These are phyloP conservation scores for Bipolaris gigantea DNA, from an alignment of 2,329 filamentous ascomycete species.

Conservation along the genomic window DNA sequence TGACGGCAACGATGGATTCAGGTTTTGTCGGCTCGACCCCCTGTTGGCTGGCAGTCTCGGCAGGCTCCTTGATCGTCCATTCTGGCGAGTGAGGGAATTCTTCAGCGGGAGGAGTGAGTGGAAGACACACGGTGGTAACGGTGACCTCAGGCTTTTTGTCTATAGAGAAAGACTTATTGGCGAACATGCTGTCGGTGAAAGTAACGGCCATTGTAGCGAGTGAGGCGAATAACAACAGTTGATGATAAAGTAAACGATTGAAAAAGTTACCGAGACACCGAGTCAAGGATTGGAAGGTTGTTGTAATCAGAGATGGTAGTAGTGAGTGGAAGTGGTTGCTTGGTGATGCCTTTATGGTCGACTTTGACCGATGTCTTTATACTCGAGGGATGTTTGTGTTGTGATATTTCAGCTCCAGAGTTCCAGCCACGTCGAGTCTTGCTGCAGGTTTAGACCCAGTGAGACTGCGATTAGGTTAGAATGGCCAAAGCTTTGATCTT, in stretches of 20 bases:
- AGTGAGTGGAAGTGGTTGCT: conserved; percentile 1
- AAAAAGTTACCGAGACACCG: background rate
- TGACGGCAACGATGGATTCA: conserved; percentile 43
- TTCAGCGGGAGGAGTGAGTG: conserved; percentile 10
- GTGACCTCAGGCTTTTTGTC: conserved; percentile 6
- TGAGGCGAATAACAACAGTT: background rate
- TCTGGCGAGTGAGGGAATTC: background rate
- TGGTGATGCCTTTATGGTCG: background rate
- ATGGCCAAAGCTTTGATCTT: background rate
- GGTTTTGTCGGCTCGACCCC: background rate
- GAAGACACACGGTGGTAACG: conserved; percentile 2
- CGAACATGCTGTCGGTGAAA: conserved; percentile 9
- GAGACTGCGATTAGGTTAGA: background rate
- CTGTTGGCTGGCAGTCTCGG: background rate
- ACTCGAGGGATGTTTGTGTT: background rate
- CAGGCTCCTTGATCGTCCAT: background rate
- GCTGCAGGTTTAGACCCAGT: background rate
- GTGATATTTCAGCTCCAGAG: background rate
- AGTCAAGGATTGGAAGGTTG: background rate
- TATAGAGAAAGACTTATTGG: background rate
- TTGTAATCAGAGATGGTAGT: conserved; percentile 43
- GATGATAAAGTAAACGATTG: background rate
- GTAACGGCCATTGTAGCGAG: conserved; percentile 7
- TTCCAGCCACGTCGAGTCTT: background rate
- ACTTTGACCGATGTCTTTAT: conserved; percentile 44